Base-by-base conservation (phyloP, 352 stramenopile genomes). In the Blastocystis sp. region DNA sequence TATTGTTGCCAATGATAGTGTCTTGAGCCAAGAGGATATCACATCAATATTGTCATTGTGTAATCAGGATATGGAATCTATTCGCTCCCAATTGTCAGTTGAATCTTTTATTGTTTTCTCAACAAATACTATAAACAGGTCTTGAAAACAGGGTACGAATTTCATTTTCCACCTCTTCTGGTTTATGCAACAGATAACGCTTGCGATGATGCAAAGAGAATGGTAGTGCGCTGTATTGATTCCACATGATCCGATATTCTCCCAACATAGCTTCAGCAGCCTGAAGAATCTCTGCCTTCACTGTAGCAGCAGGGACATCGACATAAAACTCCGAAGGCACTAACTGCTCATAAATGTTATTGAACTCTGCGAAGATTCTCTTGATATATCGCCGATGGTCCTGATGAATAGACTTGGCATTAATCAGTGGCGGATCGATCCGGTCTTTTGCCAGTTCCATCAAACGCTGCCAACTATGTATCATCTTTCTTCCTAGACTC, bases 131-230 rank as follows among this genome's bases (percentile, higher is more conserved):
- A 27, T 42, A 84, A n/a, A 37, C 19, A 27, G 42, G 51, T 54
- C 35, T 42, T 19, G 73, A 66, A 53, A 84, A 84, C 27, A 84
- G 35, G 15, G 35, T 27, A 15, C 44, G 48, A 15, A 84, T 35
- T 64, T 84, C 73, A 42, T 60, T 44, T 11, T 68, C 48, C 56
- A 84, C 73, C n/a, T 84, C 73, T 11, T 64, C 24, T 9, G 73
- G 73, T 22, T 58, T 33, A 24, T 84, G 73, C 48, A 68, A 19
- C 48, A 84, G 30, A 37, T 69, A 84, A 13, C n/a, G 53, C n/a
- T 84, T 84, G 22, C 40, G 24, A 53, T 84, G 73, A 44, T 84
- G 73, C 4, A 84, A 30, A 22, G 73, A 84, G 53, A 84, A 84
- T 17, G 73, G 73, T 37, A 84, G 27, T 7, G 19, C n/a, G 1